Evolutionary conservation across 768 basidiomycete species (phyloP), one percentile per base, ranked within the genome.

Genomic region (Holtermanniella nyarrowii): DNA sequence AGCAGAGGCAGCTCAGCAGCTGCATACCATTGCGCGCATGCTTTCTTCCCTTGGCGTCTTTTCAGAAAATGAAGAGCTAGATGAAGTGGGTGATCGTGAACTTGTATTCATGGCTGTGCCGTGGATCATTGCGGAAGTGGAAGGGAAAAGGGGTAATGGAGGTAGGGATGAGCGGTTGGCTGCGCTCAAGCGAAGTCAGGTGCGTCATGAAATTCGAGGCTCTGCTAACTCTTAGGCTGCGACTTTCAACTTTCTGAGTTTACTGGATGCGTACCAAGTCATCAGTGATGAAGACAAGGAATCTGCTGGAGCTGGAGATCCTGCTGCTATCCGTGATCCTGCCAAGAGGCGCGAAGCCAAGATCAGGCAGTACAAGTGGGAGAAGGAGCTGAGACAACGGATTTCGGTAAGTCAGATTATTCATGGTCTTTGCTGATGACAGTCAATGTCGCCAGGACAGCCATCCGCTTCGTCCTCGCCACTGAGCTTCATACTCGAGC

Each of bases 351-450:
- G 95, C 59, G 89, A 93, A 58, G 69, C 83, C 26, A 99, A 95
- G 75, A 95, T 99, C 57, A 82, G 80, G 55, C 90, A 91, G 66
- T 96, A 81, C 70, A 82, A 83, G 70, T 79, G 80, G 51, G 89
- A 93, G 72, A 91, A 86, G 70, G 84, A 85, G 27, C 72, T 96
- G 24, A 79, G 81, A 49, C 71, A 72, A 18, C 78, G 78, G 52
- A 79, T 96, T 23, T 79, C 88, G 72, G 88, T 86, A 49, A 44
- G 73, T 65, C 18, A 18, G 25, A 81, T 72, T 74, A 41, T 16
- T 7, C 31, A 37, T 37, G 31, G 7, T 37, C 31, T 37, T 16
- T 7, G 10, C 31, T 7, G 31, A 7, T 16, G 14, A 39, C 47
- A 47, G 49, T 21, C 45, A 7, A 26, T 40, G 16, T 20, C n/a